Percentiles rank a stretch among this genome's conserved stretches.
Evolutionary conservation across 1,284 basidiomycete species (phyloP).

Genomic region (Microbotryum scabiosae): DNA sequence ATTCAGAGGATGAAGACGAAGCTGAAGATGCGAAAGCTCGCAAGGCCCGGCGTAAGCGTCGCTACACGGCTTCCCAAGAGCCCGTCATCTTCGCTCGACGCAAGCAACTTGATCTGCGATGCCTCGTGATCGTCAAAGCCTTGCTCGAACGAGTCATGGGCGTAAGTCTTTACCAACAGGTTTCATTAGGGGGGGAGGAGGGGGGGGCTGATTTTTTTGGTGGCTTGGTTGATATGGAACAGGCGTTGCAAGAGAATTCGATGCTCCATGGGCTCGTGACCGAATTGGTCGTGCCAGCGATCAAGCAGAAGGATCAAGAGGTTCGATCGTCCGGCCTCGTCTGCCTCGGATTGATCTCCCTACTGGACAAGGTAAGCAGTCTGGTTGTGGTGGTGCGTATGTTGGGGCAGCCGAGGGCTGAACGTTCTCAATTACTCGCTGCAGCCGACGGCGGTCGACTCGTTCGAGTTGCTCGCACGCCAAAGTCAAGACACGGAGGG

Average conservation of each 20-base stretch:
- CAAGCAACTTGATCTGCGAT: constrained; percentile 70
- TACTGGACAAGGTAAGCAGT: constrained; percentile 60
- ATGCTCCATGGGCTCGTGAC: constrained; percentile 82
- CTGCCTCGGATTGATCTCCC: constrained; percentile 77
- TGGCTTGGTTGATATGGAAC: neutral
- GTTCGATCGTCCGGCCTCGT: constrained; percentile 80
- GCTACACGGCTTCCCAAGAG: neutral
- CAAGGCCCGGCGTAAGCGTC: neutral
- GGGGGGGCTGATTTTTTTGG: neutral
- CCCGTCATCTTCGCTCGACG: constrained; percentile 40
- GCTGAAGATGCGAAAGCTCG: constrained; percentile 2
- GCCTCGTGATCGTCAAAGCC: constrained; percentile 77
- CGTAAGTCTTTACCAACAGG: constrained; percentile 47
- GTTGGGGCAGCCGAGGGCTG: too few relatives aligned
- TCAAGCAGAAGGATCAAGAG: constrained; percentile 72
- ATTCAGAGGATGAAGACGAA: constrained; percentile 31
- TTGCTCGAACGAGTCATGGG: constrained; percentile 86
- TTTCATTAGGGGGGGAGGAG: neutral
- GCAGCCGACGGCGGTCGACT: constrained; percentile 78
- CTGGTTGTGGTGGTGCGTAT: neutral
- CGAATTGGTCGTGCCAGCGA: constrained; percentile 83
- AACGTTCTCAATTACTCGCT: neutral
- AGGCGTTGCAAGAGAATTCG: constrained; percentile 89
- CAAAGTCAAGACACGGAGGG: constrained; percentile 72
- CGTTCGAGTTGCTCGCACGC: constrained; percentile 81